phyloP scores from a whole-genome alignment of 2,329 filamentous ascomycete species.

The Penicillium sp. region DNA sequence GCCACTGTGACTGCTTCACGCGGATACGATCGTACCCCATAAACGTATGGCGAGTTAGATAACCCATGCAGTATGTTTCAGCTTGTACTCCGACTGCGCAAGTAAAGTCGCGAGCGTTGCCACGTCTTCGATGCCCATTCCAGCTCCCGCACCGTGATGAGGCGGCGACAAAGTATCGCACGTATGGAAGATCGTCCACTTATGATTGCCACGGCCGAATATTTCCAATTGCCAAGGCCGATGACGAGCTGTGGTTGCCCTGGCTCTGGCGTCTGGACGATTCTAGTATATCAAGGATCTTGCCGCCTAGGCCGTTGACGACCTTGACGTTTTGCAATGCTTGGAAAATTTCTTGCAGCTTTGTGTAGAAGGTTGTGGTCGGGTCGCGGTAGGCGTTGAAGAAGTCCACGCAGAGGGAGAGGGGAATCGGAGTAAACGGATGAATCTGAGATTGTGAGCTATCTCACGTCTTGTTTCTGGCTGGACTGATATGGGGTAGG shows the following conservation, averaged over 20 bases:
- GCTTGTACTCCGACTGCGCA: no score
- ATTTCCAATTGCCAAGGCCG: neutral
- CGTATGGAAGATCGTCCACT: no score
- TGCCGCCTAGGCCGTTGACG: neutral
- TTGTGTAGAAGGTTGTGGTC: neutral
- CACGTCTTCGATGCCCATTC: no score
- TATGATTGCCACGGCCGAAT: neutral
- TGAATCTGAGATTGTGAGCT: neutral
- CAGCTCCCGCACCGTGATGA: no score
- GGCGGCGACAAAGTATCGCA: no score
- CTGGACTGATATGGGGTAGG: neutral
- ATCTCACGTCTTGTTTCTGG: neutral
- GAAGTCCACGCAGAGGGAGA: neutral
- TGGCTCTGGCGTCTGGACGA: neutral
- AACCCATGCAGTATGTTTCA: no score
- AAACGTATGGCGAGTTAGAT: no score
- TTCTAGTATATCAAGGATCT: neutral
- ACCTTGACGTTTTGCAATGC: neutral
- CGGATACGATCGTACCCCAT: no score
- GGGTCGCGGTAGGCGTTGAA: neutral
- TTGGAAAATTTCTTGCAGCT: neutral
- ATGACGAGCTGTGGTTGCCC: neutral
- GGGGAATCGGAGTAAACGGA: constrained; percentile 9
- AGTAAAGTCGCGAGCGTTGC: no score
- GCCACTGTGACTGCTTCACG: no score